These are phyloP conservation scores for Oemleria cerasiformis DNA, from an alignment of 306 rosid species.

Conservation along the genomic window DNA sequence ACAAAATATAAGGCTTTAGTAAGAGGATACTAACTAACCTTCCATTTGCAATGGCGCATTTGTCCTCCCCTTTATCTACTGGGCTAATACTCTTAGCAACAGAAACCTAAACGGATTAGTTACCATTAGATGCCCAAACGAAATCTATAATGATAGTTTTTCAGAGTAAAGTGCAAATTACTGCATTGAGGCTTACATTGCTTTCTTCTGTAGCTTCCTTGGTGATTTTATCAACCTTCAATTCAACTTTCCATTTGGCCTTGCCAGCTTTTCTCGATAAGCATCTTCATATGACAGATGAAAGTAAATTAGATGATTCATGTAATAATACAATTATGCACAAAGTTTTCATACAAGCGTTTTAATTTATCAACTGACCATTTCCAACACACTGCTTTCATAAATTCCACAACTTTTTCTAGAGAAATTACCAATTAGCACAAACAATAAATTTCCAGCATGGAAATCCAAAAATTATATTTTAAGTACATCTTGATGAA, in stretches of 20 bases:
- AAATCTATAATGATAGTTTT: constrained; percentile 10
- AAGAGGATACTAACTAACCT: constrained; percentile 24
- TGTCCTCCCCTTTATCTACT: constrained; percentile 7
- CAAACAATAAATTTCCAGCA: not conserved
- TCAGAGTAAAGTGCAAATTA: constrained; percentile 18
- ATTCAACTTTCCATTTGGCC: constrained; percentile 61
- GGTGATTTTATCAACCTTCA: constrained; percentile 30
- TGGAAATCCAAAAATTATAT: not conserved
- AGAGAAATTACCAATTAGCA: not conserved
- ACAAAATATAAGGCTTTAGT: not conserved
- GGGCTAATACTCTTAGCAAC: constrained; percentile 23
- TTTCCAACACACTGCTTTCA: not conserved
- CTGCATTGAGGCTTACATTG: constrained; percentile 9
- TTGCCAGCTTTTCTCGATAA: constrained; percentile 68
- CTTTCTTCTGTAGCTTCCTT: constrained; percentile 29
- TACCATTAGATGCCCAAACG: constrained; percentile 4
- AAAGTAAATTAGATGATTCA: not conserved
- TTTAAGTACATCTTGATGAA: not conserved
- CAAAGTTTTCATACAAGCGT: not conserved
- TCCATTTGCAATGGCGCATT: constrained; percentile 19
- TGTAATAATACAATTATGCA: not conserved
- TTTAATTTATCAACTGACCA: not conserved
- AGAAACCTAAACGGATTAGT: constrained; percentile 34
- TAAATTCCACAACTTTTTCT: not conserved
- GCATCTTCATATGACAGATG: constrained; percentile 42